Percentiles rank a stretch among this genome's conserved stretches.
phyloP scores from a whole-genome alignment of 2,329 filamentous ascomycete genomes.

The Fusarium pilosicola region DNA sequence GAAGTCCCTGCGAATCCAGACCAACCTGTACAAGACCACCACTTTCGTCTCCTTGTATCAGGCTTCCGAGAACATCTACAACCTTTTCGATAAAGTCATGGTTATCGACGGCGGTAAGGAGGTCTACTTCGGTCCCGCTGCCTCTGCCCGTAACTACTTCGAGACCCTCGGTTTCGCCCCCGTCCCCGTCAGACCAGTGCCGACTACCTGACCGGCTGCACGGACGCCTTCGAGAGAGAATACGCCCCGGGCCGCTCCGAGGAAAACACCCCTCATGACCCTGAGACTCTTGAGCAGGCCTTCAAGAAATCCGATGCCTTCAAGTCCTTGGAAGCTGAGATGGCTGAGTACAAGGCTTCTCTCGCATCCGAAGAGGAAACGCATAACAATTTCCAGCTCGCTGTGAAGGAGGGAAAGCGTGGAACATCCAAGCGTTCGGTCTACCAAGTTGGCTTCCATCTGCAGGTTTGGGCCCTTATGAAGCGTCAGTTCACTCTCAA shows the following conservation, averaged over 20 bases:
- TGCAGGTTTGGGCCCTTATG: conserved; percentile 85
- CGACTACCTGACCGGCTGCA: conserved; percentile 84
- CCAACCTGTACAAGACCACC: conserved; percentile 83
- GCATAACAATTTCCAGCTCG: conserved; percentile 79
- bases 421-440: conserved; percentile 79
- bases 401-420: conserved; percentile 82
- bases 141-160: conserved; percentile 77
- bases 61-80: conserved; percentile 83
- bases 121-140: conserved; percentile 77
- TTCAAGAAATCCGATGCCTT: conserved; percentile 74
- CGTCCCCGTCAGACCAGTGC: conserved; percentile 83
- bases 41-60: conserved; percentile 91
- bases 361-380: conserved; percentile 72
- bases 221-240: conserved; percentile 83
- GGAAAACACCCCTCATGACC: conserved; percentile 73
- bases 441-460: conserved; percentile 84
- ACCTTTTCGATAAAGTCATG: conserved; percentile 84
- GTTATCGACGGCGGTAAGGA: conserved; percentile 81
- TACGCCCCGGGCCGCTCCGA: conserved; percentile 75
- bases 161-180: conserved; percentile 77
- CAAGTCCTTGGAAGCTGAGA: conserved; percentile 69
- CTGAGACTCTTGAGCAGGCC: conserved; percentile 73
- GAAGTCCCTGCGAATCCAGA: conserved; percentile 80
- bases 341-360: conserved; percentile 72
- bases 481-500: conserved; percentile 87